These are phyloP conservation scores for Microcos paniculata DNA, from an alignment of 345 rosid genomes.

Conservation along the genomic window DNA sequence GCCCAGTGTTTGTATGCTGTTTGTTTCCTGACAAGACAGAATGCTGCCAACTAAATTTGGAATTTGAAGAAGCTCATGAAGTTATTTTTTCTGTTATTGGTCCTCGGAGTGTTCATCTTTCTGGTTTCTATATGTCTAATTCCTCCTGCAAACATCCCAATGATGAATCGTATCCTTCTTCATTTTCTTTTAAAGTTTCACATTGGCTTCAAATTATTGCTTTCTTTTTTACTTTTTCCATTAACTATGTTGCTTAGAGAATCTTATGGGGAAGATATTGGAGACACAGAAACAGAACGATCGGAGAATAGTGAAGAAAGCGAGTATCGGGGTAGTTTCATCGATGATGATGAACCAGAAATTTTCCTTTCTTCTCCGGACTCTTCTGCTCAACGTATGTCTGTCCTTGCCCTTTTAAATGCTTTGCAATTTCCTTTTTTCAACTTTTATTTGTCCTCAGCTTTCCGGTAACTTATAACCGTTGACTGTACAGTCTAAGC, in stretches of 20 bases:
- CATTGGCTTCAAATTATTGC: neutral
- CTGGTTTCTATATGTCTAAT: constrained; percentile 50
- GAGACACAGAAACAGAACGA: constrained; percentile 51
- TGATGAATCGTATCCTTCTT: constrained; percentile 65
- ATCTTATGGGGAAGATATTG: constrained; percentile 17
- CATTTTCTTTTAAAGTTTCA: neutral
- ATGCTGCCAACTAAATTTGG: constrained; percentile 56
- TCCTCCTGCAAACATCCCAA: constrained; percentile 8
- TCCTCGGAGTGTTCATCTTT: constrained; percentile 61
- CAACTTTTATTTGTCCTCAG: neutral
- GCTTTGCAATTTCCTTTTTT: neutral
- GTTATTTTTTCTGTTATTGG: constrained; percentile 78
- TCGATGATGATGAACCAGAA: constrained; percentile 50
- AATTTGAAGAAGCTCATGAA: constrained; percentile 66
- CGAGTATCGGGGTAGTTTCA: constrained; percentile 68
- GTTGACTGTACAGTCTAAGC: neutral
- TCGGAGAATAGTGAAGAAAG: constrained; percentile 45
- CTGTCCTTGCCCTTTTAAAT: neutral
- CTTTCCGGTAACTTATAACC: neutral
- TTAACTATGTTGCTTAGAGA: constrained; percentile 10
- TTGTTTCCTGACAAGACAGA: constrained; percentile 50
- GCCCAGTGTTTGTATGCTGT: constrained; percentile 58
- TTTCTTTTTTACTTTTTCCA: neutral
- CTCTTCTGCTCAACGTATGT: constrained; percentile 40
- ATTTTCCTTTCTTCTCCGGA: constrained; percentile 28